Evolutionary conservation across 495 filamentous ascomycete species (phyloP), one percentile per base, ranked within the genome.

Genomic region (Astrocystis sublimbata): DNA sequence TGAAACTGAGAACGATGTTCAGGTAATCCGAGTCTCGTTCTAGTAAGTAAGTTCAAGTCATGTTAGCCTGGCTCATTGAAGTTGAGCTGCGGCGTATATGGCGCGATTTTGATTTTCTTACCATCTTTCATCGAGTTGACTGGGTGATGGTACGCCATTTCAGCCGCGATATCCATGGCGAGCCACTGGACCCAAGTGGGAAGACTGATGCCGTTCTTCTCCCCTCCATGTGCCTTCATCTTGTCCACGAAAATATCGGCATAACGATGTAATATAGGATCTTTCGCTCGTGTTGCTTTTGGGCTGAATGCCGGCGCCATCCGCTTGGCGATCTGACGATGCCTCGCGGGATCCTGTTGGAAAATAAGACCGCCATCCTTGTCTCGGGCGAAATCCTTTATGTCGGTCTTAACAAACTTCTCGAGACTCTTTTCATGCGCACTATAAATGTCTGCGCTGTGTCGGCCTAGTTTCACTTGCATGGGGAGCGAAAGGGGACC

Each of bases 181-280:
- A 24, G 47, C 53, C 12, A 21, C n/a, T n/a, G 30, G 17, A n/a
- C n/a, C n/a, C 13, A 52, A 46, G 42, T 46, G 7, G 42, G 42
- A 46, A 21, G 3, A 46, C 41, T 43, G 4, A 68, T 21, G 2
- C 65, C 65, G 3, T 64, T 40, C 2, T 24, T 6, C 13, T n/a
- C 38, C 17, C n/a, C 13, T 24, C 68, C 65, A 12, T 61, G 17
- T 43, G 68, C 65, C 41, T 61, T 65, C 68, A 71, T 68, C 43
- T 40, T 63, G 1, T 40, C 13, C 31, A 71, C 26, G 43, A 71
- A 71, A 3, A 54, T 6, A 40, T 71, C 63, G 19, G 65, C 52
- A 41, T 68, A 66, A 9, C 33, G n/a, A 17, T 68, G 65, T 19
- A 71, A 36, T 9, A 46, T 36, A 8, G 65, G 60, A 41, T 71